Evolutionary conservation across 352 stramenopile genomes (phyloP), one percentile per base, ranked within the genome.

Genomic region (Phytopythium ostracodes): DNA sequence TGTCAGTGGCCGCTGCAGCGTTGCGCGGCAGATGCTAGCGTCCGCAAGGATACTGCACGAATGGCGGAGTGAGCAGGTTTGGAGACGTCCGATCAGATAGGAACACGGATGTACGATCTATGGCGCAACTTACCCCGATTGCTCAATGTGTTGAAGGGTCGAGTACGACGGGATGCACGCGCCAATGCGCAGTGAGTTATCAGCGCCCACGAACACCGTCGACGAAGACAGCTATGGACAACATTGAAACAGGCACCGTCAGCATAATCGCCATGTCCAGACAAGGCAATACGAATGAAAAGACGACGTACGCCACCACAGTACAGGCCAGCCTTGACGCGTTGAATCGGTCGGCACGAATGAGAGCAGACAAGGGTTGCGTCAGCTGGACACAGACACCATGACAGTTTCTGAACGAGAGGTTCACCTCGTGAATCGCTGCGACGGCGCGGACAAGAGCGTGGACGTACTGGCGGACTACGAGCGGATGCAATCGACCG

Each of bases 151-250:
- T 6, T 63, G 56, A 9, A 81, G 14, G 22, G 56, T 61, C 25
- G 46, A 49, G n/a, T 60, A 44, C 22, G 75, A 66, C 27, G 77
- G 77, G 53, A 87, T 84, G 62, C 71, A 83, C 4, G 55, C 71
- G 0, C 65, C 75, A 46, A 87, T 65, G 55, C 76, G 71, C 10
- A 76, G 54, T 0, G 42, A 31, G 49, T 69, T 64, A 2, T 71
- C 67, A 31, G 70, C 71, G 25, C 65, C 71, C 8, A 87, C n/a
- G 35, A 84, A 72, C 8, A 85, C 22, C 27, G 70, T 76, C 17
- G 75, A 73, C 11, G 79, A 59, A 2, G 77, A 81, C 35, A 87
- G 49, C 77, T 87, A 51, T 14, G 25, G 8, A 38, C 42, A 50
- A 56, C 46, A 47, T 27, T 3, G 62, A 8, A 46, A 27, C 3